Evolutionary conservation across 2,329 filamentous ascomycete genomes (phyloP).

Genomic region (Colletotrichum sp.): DNA sequence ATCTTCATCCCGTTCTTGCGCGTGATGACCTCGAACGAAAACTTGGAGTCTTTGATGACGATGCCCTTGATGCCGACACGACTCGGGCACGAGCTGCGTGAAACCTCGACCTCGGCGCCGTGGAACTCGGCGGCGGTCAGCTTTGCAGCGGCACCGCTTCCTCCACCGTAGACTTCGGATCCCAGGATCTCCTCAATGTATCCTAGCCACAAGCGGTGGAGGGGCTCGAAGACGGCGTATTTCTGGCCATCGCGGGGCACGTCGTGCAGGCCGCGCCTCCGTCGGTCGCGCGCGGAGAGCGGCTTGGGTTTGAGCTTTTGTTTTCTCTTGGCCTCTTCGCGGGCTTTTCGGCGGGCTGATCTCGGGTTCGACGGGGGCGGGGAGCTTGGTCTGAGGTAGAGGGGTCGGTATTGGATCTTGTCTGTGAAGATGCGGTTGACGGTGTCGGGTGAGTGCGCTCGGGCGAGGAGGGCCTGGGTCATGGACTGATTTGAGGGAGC

Average conservation of each 20-base stretch:
- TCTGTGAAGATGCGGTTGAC: conserved; percentile 77
- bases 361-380: conserved; percentile 67
- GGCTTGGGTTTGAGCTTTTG: conserved; percentile 64
- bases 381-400: conserved; percentile 79
- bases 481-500: conserved; percentile 40
- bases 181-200: conserved; percentile 87
- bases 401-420: conserved; percentile 81
- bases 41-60: conserved; percentile 86
- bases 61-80: conserved; percentile 86
- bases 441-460: conserved; percentile 79
- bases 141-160: conserved; percentile 70
- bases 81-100: conserved; percentile 79
- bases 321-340: conserved; percentile 48
- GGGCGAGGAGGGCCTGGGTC: conserved; percentile 71
- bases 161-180: conserved; percentile 59
- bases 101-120: conserved; percentile 82
- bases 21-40: conserved; percentile 85
- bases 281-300: conserved; percentile 80
- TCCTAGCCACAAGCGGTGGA: conserved; percentile 80
- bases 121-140: conserved; percentile 89
- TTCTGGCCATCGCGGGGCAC: conserved; percentile 72
- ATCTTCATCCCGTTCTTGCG: conserved; percentile 72
- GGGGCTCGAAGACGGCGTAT: conserved; percentile 77
- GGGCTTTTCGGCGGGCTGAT: conserved; percentile 57
- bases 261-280: conserved; percentile 74